Evolutionary conservation across 441 rosid genomes (phyloP), one percentile per base, ranked within the genome.

Genomic region (Corymbia citriodora): DNA sequence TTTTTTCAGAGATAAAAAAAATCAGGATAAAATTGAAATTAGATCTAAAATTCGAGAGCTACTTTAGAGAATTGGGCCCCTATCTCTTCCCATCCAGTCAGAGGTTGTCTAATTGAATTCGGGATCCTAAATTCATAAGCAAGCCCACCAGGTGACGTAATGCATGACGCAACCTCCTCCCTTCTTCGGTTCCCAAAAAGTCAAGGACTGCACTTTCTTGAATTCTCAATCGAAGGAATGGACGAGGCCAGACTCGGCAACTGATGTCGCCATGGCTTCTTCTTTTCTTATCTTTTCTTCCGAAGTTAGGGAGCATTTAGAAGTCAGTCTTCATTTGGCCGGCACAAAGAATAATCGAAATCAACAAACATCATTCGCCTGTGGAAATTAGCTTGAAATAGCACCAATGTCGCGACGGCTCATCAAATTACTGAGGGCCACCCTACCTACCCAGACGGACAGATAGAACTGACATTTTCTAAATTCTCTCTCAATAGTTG

Each of bases 161-260:
- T 23, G 52, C 52, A 45, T 79, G 53, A 79, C 9, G 85, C 50
- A 25, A 63, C 17, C 33, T 63, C 3, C 17, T 63, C 7, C 68
- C 25, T 18, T 3, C 21, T 7, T 6, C 45, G 33, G 33, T 15
- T 7, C 14, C 2, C 13, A 29, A 27, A 27, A 12, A 11, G 52
- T 40, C 1, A 8, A 8, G 8, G 40, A 19, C 0, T 9, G 8
- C 10, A 72, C 12, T 72, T 36, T 36, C 23, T 10, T 27, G 13
- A 21, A 36, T 72, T 36, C 45, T 72, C 29, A 21, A 36, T 36
- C 10, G 50, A 3, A 36, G 16, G 13, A 72, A 2, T 40, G 0
- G 49, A 19, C 10, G 27, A 3, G 5, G 4, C 15, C 12, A 36
- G n/a, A 29, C 18, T 8, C 18, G 2, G 9, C 36, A 0, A 1